A percentile compares a stretch with the other conserved stretches of the same genome.
phyloP scores from a whole-genome alignment of 768 basidiomycete species.

The Paxillus involutus region DNA sequence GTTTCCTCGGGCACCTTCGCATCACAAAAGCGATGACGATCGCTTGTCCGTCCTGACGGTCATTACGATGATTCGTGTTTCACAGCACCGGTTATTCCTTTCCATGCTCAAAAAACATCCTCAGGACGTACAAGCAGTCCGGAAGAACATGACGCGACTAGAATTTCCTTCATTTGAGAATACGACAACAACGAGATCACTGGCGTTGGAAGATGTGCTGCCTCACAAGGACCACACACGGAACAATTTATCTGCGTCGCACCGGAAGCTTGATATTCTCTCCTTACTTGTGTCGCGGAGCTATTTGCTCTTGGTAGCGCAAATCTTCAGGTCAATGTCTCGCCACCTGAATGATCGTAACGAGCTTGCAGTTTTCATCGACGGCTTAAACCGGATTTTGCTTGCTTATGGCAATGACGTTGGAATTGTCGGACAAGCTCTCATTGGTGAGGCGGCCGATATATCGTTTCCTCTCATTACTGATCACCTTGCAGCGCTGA shows the following conservation, averaged over 20 bases:
- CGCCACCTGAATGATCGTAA: constrained; percentile 67
- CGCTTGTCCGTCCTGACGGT: constrained; percentile 46
- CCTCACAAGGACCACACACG: constrained; percentile 32
- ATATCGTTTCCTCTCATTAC: not conserved
- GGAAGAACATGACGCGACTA: constrained; percentile 64
- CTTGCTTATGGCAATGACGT: constrained; percentile 70
- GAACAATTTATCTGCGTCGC: not conserved
- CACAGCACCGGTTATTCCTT: constrained; percentile 70
- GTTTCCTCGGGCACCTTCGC: constrained; percentile 52
- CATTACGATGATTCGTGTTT: constrained; percentile 62
- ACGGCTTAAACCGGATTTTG: constrained; percentile 70
- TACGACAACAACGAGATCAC: constrained; percentile 22
- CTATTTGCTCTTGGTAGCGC: constrained; percentile 64
- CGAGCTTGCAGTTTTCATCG: constrained; percentile 64
- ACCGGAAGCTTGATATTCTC: constrained; percentile 37
- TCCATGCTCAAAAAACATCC: constrained; percentile 63
- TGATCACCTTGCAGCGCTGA: constrained; percentile 49
- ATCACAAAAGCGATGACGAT: constrained; percentile 37
- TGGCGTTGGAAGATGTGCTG: constrained; percentile 49
- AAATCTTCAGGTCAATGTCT: constrained; percentile 72
- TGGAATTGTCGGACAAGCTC: constrained; percentile 70
- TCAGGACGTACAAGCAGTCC: constrained; percentile 65
- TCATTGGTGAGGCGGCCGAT: constrained; percentile 55
- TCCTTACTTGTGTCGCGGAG: constrained; percentile 68
- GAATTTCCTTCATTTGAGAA: constrained; percentile 50